Evolutionary conservation across 2,329 filamentous ascomycete species (phyloP), one percentile per base, ranked within the genome.

Genomic region (Ascochyta fabae): DNA sequence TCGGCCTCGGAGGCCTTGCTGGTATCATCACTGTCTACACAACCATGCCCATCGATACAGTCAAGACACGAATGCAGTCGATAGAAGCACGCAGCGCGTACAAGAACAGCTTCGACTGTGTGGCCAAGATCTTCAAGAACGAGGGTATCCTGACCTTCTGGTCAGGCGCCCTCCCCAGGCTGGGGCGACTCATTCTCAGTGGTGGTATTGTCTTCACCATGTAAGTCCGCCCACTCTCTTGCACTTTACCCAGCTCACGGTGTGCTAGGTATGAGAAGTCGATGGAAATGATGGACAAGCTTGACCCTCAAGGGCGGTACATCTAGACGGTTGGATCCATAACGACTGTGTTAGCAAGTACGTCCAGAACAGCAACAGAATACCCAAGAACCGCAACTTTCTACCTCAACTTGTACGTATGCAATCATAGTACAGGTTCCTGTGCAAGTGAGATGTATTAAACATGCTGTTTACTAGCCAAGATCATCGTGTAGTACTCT

Each of bases 121-220:
- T 90, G 0, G 82, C 84, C 10, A 83, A 88, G 69, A 96, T 99
- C 63, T 89, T 95, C 75, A 90, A 87, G 77, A 87, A 97, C 48
- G 95, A 99, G 78, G 94, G 95, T 2, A 52, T 98, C 12, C 74
- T 94, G 36, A 96, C 93, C 0, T 90, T 98, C 63, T 99, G 95
- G 95, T 94, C 91, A 65, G 95, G 95, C 24, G 94, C 95, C 22
- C 72, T 98, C 65, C 95, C 95, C 1, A 83, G 95, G 49, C 77
- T 99, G 68, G 94, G 87, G 23, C 83, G 95, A 53, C 75, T 99
- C 65, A 90, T 97, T 38, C 77, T 98, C 76, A 97, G 92, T 70
- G 95, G 95, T 52, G 95, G 95, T 16, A 96, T 99, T 70, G 95
- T 99, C 36, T 99, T 99, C 72, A 96, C 95, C 22, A 96, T 98